Conservation (phyloP, 106 monocot genomes). For the Ottelia alismoides region DNA sequence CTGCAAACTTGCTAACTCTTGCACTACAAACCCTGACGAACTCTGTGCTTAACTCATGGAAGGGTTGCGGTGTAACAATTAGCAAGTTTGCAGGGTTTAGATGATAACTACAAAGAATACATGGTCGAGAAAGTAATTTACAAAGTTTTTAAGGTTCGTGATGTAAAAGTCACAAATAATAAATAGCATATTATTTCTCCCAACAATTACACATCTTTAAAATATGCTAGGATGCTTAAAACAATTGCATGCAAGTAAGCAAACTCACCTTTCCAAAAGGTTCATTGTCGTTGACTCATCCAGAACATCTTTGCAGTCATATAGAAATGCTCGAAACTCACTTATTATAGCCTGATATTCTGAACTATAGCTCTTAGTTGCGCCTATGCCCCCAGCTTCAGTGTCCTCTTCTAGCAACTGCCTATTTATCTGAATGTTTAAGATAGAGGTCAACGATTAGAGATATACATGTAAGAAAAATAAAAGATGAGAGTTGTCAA, state of each 20-base stretch:
- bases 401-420: constrained; percentile 72
- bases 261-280: constrained; percentile 69
- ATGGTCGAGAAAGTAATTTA: no score
- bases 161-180: no score
- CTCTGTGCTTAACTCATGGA: no score
- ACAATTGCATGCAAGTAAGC: background rate
- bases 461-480: no score
- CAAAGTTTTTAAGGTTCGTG: no score
- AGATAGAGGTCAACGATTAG: no score
- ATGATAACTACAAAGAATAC: no score
- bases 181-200: background rate
- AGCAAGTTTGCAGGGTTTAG: no score
- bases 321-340: constrained; percentile 94
- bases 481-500: no score
- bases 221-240: background rate
- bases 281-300: constrained; percentile 91
- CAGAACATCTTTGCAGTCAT: constrained; percentile 88
- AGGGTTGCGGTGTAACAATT: no score
- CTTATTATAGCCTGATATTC: constrained; percentile 55
- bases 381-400: constrained; percentile 12
- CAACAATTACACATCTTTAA: background rate
- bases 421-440: constrained; percentile 72
- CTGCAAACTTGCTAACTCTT: no score
- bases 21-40: no score
- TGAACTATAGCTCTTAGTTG: constrained; percentile 18